Percentiles rank a stretch among this genome's conserved stretches.
Evolutionary conservation across 352 stramenopile genomes (phyloP).

Genomic region (Globisporangium camurandrum): DNA sequence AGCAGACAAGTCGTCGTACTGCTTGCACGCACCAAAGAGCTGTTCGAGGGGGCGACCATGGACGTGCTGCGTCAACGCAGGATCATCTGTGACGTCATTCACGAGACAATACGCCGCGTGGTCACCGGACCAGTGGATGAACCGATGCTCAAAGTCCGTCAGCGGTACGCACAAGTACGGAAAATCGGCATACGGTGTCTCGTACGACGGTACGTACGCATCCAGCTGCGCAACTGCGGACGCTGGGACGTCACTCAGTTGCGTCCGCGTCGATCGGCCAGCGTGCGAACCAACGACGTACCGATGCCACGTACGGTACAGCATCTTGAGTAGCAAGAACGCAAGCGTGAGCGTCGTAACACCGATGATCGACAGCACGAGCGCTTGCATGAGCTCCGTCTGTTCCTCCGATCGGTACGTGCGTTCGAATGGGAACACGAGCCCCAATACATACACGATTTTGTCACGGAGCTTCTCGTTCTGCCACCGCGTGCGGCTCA

Average conservation of each 20-base stretch:
- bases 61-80: slow-evolving; percentile 28
- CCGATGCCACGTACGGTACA: slow-evolving; percentile 26
- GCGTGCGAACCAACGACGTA: slow-evolving; percentile 28
- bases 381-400: slow-evolving; percentile 27
- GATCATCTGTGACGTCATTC: slow-evolving; percentile 50
- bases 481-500: slow-evolving; percentile 16
- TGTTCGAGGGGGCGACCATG: slow-evolving; percentile 32
- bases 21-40: slow-evolving; percentile 56
- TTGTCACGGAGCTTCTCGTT: slow-evolving; percentile 18
- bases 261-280: slow-evolving; percentile 16
- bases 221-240: slow-evolving; percentile 41
- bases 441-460: slow-evolving; percentile 27
- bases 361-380: slow-evolving; percentile 35
- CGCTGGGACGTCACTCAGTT: slow-evolving; percentile 32
- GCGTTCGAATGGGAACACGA: slow-evolving; percentile 48
- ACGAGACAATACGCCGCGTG: slow-evolving; percentile 51
- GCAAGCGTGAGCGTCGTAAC: slow-evolving; percentile 20
- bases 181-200: slow-evolving; percentile 68
- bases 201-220: slow-evolving; percentile 52
- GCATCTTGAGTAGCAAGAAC: slow-evolving; percentile 28
- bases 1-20: too few species aligned
- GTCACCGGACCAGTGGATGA: slow-evolving; percentile 50
- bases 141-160: slow-evolving; percentile 38
- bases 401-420: slow-evolving; percentile 26
- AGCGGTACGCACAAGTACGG: slow-evolving; percentile 56